Evolutionary conservation across 176 grass and related monocot genomes (phyloP), one percentile per base, ranked within the genome.

Genomic region (Carex kokanica): DNA sequence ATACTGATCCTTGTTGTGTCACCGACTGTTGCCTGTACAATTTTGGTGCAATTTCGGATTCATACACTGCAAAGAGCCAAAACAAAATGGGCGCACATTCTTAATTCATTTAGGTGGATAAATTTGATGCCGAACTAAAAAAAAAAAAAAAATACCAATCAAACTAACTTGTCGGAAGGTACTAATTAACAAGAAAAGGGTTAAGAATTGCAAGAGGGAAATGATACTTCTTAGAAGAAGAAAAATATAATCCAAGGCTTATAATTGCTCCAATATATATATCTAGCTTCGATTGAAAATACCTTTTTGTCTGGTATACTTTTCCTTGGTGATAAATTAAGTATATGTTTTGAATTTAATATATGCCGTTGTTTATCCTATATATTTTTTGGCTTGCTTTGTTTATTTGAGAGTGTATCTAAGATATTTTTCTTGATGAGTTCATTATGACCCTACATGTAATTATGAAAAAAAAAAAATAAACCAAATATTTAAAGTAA

Each of bases 21-120:
- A 85, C 18, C 41, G 68, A 51, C 51, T 77, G 86, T 72, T 88
- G 86, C 84, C 80, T 29, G 81, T 83, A 86, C 21, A 88, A 64
- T 73, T 86, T 88, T 31, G 86, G 20, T 21, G n/a, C 60, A 9
- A 43, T 36, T n/a, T 64, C 81, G 0, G 43, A 54, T 71, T 91
- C 75, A 18, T 34, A 25, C 5, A 64, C 91, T 90, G 34, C 67
- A 73, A 62, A 55, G 27, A 67, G 31, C 15, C 16, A n/a, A 43
- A 68, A 67, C 15, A 67, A 16, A 64, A 29, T 15, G 25, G 61
- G 27, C 3, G 24, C 24, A 64, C 25, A 32, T 31, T 32, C 27
- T 64, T 64, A 65, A 65, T 65, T 65, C 25, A 65, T 61, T 61
- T n/a, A 8, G 57, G 8, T 20, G 21, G 10, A 34, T 14, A 34